phyloP scores from a whole-genome alignment of 768 basidiomycete genomes.

The Myochromella boudieri region DNA sequence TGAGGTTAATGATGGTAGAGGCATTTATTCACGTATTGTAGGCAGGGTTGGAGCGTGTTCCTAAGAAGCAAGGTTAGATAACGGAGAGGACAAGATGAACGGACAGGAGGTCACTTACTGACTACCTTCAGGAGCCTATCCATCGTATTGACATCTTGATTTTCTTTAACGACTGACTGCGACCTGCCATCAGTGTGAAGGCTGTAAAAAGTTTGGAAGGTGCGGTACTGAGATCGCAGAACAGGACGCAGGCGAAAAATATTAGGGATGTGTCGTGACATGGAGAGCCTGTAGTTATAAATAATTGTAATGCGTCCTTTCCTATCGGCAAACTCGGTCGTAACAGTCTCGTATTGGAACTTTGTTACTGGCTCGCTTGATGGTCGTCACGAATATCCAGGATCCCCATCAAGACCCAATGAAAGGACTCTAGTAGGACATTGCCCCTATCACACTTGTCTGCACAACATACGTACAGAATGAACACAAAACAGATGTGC shows the following conservation, averaged over 20 bases:
- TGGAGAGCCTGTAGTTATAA: neutral
- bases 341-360: too few relatives aligned
- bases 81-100: neutral
- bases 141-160: constrained; percentile 57
- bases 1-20: neutral
- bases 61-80: constrained; percentile 27
- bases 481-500: too few relatives aligned
- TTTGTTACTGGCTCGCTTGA: too few relatives aligned
- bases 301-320: too few relatives aligned
- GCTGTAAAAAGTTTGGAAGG: constrained; percentile 4
- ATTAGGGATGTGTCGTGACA: constrained; percentile 1
- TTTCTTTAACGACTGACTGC: constrained; percentile 46
- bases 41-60: constrained; percentile 50
- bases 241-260: neutral
- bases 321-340: too few relatives aligned
- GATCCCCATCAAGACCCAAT: too few relatives aligned
- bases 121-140: constrained; percentile 54
- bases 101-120: constrained; percentile 40
- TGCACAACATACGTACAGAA: too few relatives aligned
- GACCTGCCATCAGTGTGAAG: constrained; percentile 10
- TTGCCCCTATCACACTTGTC: too few relatives aligned
- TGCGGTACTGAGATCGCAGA: constrained; percentile 4
- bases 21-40: constrained; percentile 43
- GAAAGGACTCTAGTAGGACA: too few relatives aligned
- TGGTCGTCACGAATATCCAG: too few relatives aligned